Percentiles rank a stretch among this genome's conserved stretches.
Conservation (phyloP, 2,329 filamentous ascomycete genomes). For the Colletotrichum incanum region DNA sequence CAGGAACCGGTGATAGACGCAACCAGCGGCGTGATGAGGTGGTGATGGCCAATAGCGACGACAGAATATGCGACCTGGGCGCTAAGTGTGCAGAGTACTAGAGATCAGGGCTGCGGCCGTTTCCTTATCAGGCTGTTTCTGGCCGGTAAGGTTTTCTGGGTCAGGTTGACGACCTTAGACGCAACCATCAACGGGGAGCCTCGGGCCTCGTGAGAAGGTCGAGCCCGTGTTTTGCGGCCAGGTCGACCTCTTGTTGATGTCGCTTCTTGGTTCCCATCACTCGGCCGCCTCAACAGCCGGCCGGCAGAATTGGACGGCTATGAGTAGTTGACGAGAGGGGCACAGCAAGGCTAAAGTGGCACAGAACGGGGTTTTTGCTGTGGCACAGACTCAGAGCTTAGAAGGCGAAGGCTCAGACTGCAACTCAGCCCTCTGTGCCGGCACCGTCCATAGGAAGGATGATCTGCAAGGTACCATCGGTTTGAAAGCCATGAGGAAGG, state of each 20-base stretch:
- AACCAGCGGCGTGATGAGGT: conserved; percentile 29
- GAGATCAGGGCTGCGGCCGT: conserved; percentile 6
- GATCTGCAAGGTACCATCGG: conserved; percentile 42
- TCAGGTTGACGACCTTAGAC: conserved; percentile 7
- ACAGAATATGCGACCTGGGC: conserved; percentile 39
- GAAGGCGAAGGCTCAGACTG: conserved; percentile 13
- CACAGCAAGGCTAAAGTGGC: conserved; percentile 27
- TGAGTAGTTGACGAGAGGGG: conserved; percentile 3
- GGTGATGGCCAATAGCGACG: conserved; percentile 38
- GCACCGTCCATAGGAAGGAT: conserved; percentile 21
- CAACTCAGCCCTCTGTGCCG: conserved; percentile 31
- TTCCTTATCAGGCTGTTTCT: conserved; percentile 23
- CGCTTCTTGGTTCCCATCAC: conserved; percentile 8
- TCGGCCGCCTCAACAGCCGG: conserved; percentile 10
- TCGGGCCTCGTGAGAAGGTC: conserved; percentile 1
- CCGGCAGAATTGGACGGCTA: conserved; percentile 18
- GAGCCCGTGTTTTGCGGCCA: not conserved
- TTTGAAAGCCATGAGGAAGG: conserved; percentile 26
- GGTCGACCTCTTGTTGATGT: not conserved
- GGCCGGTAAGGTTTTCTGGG: conserved; percentile 11
- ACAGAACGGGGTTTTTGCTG: conserved; percentile 1
- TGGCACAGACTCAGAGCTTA: conserved; percentile 32
- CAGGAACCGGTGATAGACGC: conserved; percentile 35
- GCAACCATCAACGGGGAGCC: conserved; percentile 10
- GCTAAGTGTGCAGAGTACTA: conserved; percentile 32